A percentile compares a stretch with the other conserved stretches of the same genome.
These are phyloP conservation scores for Auricularia auricula-judae DNA, from an alignment of 768 basidiomycete genomes.

Conservation along the genomic window DNA sequence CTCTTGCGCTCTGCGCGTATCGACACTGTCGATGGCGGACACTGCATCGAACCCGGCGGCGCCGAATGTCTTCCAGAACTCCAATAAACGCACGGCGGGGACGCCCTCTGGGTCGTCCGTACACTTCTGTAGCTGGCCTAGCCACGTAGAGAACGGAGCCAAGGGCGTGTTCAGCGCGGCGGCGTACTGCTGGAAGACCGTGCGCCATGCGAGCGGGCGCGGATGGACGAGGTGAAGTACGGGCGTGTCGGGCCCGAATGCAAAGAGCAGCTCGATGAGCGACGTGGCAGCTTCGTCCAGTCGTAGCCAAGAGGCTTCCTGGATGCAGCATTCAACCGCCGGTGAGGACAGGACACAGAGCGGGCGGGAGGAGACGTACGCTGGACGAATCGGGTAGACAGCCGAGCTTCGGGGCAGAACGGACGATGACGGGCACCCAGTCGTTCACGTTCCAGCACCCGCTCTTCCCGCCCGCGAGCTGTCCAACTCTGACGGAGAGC, in stretches of 20 bases:
- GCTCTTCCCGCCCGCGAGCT: constrained; percentile 23
- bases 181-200: constrained; percentile 9
- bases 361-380: constrained; percentile 13
- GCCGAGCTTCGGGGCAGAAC: constrained; percentile 19
- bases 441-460: constrained; percentile 30
- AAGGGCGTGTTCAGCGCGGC: constrained; percentile 12
- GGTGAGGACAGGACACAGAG: not conserved
- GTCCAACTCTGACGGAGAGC: constrained; percentile 29
- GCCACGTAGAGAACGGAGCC: constrained; percentile 19
- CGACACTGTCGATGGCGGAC: not conserved
- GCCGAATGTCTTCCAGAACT: constrained; percentile 11
- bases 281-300: constrained; percentile 14
- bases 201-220: constrained; percentile 10
- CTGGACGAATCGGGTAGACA: constrained; percentile 23
- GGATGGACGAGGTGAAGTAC: constrained; percentile 18
- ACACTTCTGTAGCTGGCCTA: constrained; percentile 6
- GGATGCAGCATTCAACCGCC: not conserved
- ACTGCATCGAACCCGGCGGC: not conserved
- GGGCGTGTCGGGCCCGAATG: not conserved
- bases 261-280: constrained; percentile 14
- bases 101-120: not conserved
- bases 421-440: constrained; percentile 36
- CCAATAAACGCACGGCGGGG: constrained; percentile 18
- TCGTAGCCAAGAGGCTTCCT: constrained; percentile 15
- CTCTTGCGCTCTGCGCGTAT: not conserved